Percentiles rank a stretch among this genome's conserved stretches.
These are phyloP conservation scores for Pseudogymnoascus sp. DNA, from an alignment of 2,329 filamentous ascomycete genomes.

Conservation along the genomic window DNA sequence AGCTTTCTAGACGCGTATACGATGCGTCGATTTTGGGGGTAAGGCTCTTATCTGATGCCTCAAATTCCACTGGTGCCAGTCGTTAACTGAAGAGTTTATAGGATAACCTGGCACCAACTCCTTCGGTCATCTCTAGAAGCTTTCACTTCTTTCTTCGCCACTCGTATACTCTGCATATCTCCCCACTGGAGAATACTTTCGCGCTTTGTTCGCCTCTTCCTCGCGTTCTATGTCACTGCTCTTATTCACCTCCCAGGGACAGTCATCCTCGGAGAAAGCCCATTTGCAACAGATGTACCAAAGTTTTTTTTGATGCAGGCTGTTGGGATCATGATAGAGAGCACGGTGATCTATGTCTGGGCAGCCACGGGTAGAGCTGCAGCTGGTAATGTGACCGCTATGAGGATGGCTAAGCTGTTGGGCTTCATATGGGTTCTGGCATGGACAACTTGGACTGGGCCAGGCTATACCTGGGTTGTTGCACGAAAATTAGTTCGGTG, in stretches of 20 bases:
- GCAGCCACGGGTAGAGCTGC: neutral
- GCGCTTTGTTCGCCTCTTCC: neutral
- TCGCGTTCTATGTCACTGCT: neutral
- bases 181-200: neutral
- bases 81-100: neutral
- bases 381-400: neutral
- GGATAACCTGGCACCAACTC: constrained; percentile 1
- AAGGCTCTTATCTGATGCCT: neutral
- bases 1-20: neutral
- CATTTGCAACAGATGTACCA: neutral
- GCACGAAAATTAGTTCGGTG: neutral
- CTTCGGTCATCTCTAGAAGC: constrained; percentile 5
- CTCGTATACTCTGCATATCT: neutral
- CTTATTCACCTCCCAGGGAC: neutral
- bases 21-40: neutral
- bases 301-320: constrained; percentile 1
- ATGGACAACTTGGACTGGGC: neutral
- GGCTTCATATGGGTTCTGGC: neutral
- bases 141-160: neutral
- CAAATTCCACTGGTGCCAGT: neutral
- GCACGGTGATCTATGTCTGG: neutral
- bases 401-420: neutral
- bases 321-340: constrained; percentile 1
- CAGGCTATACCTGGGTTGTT: neutral
- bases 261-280: neutral